Percentiles rank a stretch among this genome's conserved stretches.
Evolutionary conservation across 192 early-diverging fungal species (phyloP).

Genomic region (Coemansia sp.): DNA sequence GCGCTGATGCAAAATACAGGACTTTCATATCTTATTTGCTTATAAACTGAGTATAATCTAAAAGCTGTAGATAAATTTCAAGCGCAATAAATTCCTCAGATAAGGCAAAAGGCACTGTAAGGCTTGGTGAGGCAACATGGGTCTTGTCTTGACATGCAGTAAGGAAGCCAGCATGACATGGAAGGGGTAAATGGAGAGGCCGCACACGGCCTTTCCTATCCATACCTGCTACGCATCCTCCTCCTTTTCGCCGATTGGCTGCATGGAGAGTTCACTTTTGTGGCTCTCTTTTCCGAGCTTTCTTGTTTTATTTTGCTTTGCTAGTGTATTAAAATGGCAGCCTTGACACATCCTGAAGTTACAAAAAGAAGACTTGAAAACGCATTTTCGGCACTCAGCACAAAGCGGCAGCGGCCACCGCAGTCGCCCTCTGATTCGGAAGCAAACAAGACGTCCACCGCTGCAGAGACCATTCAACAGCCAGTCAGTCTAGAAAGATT

Average conservation of each 20-base stretch:
- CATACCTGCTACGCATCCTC: background rate
- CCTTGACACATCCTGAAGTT: constrained; percentile 24
- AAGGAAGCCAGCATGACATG: background rate
- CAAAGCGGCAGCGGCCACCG: constrained; percentile 28
- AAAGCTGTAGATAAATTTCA: background rate
- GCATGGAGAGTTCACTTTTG: background rate
- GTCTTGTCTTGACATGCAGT: background rate
- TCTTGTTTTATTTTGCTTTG: background rate
- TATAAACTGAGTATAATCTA: background rate
- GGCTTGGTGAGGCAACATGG: background rate
- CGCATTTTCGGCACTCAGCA: constrained; percentile 28
- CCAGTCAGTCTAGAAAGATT: constrained; percentile 21
- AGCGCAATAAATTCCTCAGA: background rate
- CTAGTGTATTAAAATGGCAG: constrained; percentile 18
- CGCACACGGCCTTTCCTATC: background rate
- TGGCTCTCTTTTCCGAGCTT: background rate
- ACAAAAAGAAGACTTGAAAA: constrained; percentile 43
- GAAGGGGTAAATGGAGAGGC: too few relatives aligned
- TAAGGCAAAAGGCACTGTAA: background rate
- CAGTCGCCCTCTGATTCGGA: background rate
- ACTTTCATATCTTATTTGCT: constrained; percentile 12
- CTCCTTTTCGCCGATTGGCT: background rate
- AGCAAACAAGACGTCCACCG: background rate
- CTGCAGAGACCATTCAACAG: background rate
- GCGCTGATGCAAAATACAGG: constrained; percentile 48